A percentile compares a stretch with the other conserved stretches of the same genome.
These are phyloP conservation scores for Cubamyces lactineus DNA, from an alignment of 768 basidiomycete genomes.

Conservation along the genomic window DNA sequence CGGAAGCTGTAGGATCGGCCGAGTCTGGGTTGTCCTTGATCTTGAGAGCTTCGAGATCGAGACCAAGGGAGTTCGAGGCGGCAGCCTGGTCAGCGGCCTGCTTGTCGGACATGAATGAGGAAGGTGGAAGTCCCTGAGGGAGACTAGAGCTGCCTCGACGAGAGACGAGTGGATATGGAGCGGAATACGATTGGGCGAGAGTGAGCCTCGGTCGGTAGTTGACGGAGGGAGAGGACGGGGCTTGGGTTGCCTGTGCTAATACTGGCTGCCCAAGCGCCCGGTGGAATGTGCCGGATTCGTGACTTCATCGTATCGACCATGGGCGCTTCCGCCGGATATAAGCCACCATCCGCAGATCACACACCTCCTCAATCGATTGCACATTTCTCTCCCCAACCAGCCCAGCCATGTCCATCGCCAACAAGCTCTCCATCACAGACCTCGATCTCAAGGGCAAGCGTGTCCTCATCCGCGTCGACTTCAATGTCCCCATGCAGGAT, in stretches of 20 bases:
- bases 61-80: slow-evolving; percentile 66
- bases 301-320: slow-evolving; percentile 24
- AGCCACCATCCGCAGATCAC: slow-evolving; percentile 20
- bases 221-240: slow-evolving; percentile 8
- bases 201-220: not conserved
- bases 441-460: slow-evolving; percentile 85
- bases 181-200: slow-evolving; percentile 13
- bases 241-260: no score
- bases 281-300: slow-evolving; percentile 26
- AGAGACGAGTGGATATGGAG: not conserved
- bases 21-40: slow-evolving; percentile 36
- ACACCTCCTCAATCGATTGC: slow-evolving; percentile 11
- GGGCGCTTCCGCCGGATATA: slow-evolving; percentile 18
- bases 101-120: slow-evolving; percentile 37
- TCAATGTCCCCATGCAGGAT: slow-evolving; percentile 92
- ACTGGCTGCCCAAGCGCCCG: not conserved
- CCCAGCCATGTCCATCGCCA: slow-evolving; percentile 85
- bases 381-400: slow-evolving; percentile 23
- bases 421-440: slow-evolving; percentile 93
- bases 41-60: slow-evolving; percentile 61
- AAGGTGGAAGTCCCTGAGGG: slow-evolving; percentile 12
- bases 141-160: slow-evolving; percentile 21
- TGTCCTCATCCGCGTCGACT: slow-evolving; percentile 94
- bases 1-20: slow-evolving; percentile 6
- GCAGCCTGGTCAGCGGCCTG: slow-evolving; percentile 38